These are phyloP conservation scores for apple (Malus domestica) DNA, from an alignment of 306 rosid species.

Conservation along the genomic window ASM211411v1 NC_041793.1:25044501-25045000, in stretches of 20 bases:
- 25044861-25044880: neutral
- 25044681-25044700: neutral
- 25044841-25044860: neutral
- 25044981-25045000: slow-evolving; percentile 39
- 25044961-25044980: slow-evolving; percentile 58
- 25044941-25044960: slow-evolving; percentile 60
- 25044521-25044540: slow-evolving; percentile 57
- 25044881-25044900: slow-evolving; percentile 51
- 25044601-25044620: slow-evolving; percentile 39
- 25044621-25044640: slow-evolving; percentile 45
- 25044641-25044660: slow-evolving; percentile 39
- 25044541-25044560: slow-evolving; percentile 1
- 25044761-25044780: slow-evolving; percentile 65
- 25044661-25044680: neutral
- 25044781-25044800: slow-evolving; percentile 72
- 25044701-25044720: neutral
- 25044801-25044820: slow-evolving; percentile 50
- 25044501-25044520: slow-evolving; percentile 12
- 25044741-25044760: slow-evolving; percentile 70
- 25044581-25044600: slow-evolving; percentile 20
- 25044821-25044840: slow-evolving; percentile 28
- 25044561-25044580: slow-evolving; percentile 17
- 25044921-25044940: slow-evolving; percentile 68
- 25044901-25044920: slow-evolving; percentile 82
- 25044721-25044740: slow-evolving; percentile 8